phyloP scores from a whole-genome alignment of 768 basidiomycete species.

The Trametes coccinea region DNA sequence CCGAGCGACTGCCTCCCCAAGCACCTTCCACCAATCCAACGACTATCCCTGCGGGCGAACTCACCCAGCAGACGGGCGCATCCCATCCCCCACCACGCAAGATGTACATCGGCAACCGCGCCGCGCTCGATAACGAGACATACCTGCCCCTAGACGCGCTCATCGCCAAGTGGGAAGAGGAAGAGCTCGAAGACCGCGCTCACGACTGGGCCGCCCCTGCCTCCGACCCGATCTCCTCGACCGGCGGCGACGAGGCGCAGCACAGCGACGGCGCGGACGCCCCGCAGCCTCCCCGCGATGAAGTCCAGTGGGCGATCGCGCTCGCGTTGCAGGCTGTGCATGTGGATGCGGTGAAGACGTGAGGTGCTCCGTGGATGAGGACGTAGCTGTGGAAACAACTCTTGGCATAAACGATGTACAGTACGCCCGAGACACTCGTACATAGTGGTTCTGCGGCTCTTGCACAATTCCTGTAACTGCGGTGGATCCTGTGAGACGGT shows the following conservation, averaged over 20 bases:
- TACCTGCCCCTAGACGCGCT: conserved; percentile 11
- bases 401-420: too few species aligned
- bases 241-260: neutral
- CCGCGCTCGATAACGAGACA: neutral
- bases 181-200: neutral
- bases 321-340: conserved; percentile 7
- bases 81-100: neutral
- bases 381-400: too few species aligned
- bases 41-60: neutral
- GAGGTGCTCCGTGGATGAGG: too few species aligned
- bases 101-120: conserved; percentile 13
- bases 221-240: conserved; percentile 8
- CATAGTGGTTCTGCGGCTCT: too few species aligned
- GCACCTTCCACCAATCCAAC: too few species aligned
- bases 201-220: neutral
- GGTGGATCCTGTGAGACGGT: too few species aligned
- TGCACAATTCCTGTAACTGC: too few species aligned
- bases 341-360: neutral
- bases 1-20: neutral
- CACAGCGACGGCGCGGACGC: neutral
- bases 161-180: neutral
- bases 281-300: neutral
- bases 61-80: neutral
- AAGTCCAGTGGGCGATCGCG: conserved; percentile 16
- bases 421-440: too few species aligned